Percentiles rank a stretch among this genome's conserved stretches.
Conservation (phyloP, 305 asterid genomes). For the Striga hermonthica region DNA sequence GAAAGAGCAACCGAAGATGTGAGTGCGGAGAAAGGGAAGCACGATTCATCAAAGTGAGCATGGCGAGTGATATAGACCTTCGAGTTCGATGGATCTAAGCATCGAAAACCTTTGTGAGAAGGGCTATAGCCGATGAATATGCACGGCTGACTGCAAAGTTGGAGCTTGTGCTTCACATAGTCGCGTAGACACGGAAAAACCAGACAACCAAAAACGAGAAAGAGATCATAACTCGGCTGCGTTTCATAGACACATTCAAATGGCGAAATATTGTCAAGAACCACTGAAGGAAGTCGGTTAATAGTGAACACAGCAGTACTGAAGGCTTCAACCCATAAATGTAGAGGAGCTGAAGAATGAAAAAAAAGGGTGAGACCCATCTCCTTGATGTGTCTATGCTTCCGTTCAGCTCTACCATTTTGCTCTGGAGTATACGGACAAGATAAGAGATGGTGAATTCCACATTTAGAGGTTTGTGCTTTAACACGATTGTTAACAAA, state of each 20-base stretch:
- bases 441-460: slow-evolving; percentile 17
- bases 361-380: background rate
- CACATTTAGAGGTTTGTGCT: background rate
- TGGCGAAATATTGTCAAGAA: background rate
- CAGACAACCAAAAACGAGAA: slow-evolving; percentile 5
- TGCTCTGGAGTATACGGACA: slow-evolving; percentile 26
- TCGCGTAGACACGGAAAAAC: background rate
- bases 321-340: background rate
- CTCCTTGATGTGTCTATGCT: background rate
- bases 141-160: background rate
- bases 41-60: background rate
- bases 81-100: background rate
- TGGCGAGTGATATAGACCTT: background rate
- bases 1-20: background rate
- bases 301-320: background rate
- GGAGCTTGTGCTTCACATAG: background rate
- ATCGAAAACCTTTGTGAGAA: slow-evolving; percentile 5
- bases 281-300: background rate
- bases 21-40: background rate
- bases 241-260: background rate
- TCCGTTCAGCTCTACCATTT: slow-evolving; percentile 5
- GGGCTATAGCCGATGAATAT: background rate
- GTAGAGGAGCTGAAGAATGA: background rate
- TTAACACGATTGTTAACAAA: slow-evolving; percentile 5
- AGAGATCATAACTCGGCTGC: background rate